phyloP scores from a whole-genome alignment of 116 monocot genomes.

The Dioscorea cayenensis region DNA sequence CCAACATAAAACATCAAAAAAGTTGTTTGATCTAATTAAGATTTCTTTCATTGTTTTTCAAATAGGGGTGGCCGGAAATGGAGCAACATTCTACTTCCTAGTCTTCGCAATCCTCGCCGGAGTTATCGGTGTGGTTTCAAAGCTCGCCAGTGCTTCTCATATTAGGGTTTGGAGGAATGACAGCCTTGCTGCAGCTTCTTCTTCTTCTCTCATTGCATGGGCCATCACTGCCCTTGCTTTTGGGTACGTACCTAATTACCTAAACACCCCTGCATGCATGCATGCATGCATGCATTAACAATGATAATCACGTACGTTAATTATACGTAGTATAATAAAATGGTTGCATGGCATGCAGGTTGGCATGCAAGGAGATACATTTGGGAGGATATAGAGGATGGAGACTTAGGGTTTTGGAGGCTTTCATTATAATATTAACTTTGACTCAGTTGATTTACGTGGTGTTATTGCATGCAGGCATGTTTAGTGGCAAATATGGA shows the following conservation, averaged over 20 bases:
- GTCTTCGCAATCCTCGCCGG: constrained; percentile 53
- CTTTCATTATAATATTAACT: constrained; percentile 28
- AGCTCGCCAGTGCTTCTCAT: constrained; percentile 43
- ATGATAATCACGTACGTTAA: no score
- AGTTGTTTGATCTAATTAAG: no score
- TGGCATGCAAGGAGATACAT: constrained; percentile 67
- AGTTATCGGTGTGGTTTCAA: constrained; percentile 46
- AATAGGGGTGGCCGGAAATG: constrained; percentile 38
- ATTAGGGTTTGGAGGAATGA: constrained; percentile 41
- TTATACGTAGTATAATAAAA: no score
- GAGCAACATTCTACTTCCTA: constrained; percentile 68
- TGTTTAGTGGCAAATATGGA: constrained; percentile 42
- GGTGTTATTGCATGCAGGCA: constrained; percentile 35
- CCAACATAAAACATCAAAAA: no score
- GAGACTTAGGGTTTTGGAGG: constrained; percentile 48
- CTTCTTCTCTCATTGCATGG: constrained; percentile 40
- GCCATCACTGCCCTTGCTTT: constrained; percentile 45
- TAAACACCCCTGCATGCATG: neutral
- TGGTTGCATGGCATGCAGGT: constrained; percentile 6
- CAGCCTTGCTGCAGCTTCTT: constrained; percentile 44
- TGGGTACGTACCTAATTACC: constrained; percentile 13
- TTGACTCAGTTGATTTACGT: constrained; percentile 56
- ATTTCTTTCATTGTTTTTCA: no score
- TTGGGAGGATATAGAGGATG: constrained; percentile 46
- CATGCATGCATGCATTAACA: no score